Conservation (phyloP, 2,329 filamentous ascomycete genomes). For the Didymella pinodella region DNA sequence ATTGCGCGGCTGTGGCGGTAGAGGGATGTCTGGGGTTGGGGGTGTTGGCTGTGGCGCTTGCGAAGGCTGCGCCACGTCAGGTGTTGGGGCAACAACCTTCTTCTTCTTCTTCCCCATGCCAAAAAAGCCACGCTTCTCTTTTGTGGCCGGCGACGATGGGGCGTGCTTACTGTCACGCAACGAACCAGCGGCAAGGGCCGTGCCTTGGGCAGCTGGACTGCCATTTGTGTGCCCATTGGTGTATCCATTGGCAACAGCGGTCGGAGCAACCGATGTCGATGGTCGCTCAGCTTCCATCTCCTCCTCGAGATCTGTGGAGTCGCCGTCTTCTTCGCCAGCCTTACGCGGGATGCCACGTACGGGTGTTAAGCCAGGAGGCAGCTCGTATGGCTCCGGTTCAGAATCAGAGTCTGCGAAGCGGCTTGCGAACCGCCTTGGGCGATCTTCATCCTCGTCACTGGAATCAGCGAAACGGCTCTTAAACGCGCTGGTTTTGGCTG, state of each 20-base stretch:
- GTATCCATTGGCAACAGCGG: slow-evolving; percentile 23
- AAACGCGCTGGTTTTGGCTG: slow-evolving; percentile 34
- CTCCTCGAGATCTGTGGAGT: slow-evolving; percentile 61
- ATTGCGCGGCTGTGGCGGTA: slow-evolving; percentile 40
- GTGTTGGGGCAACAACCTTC: slow-evolving; percentile 40
- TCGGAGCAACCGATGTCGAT: slow-evolving; percentile 56
- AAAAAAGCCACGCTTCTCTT: slow-evolving; percentile 54
- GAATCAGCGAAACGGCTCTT: slow-evolving; percentile 71
- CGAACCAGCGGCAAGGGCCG: slow-evolving; percentile 48
- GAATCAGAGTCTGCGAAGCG: slow-evolving; percentile 60
- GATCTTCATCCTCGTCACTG: slow-evolving; percentile 64
- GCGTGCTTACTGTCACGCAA: slow-evolving; percentile 51
- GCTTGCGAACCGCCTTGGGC: slow-evolving; percentile 52
- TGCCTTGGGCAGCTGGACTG: slow-evolving; percentile 34
- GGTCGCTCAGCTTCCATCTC: slow-evolving; percentile 47
- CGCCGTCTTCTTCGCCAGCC: slow-evolving; percentile 64
- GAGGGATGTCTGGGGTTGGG: slow-evolving; percentile 35
- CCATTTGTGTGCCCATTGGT: slow-evolving; percentile 28
- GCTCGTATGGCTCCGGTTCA: slow-evolving; percentile 62
- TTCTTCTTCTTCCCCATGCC: slow-evolving; percentile 70
- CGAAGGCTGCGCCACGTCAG: slow-evolving; percentile 1
- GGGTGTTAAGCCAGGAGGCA: slow-evolving; percentile 55
- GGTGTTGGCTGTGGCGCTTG: slow-evolving; percentile 43
- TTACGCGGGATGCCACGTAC: slow-evolving; percentile 68
- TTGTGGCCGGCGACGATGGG: slow-evolving; percentile 42